Evolutionary conservation across 164 flowering plant species (phyloP), one percentile per base, ranked within the genome.

Genomic region (Chimonanthus praecox): DNA sequence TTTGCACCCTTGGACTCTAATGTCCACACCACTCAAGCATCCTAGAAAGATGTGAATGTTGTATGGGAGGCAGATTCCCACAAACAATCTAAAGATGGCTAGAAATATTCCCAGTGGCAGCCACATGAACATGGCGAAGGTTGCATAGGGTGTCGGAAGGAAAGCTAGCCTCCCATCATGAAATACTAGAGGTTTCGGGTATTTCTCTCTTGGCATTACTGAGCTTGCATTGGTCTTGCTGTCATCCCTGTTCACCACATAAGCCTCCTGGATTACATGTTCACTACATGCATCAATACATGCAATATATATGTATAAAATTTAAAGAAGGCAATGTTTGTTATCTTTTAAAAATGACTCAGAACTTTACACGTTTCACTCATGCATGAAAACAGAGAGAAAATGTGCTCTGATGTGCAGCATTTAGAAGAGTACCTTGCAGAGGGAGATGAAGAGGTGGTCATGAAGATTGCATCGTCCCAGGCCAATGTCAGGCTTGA

Each of bases 101-200:
- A 94, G 81, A 5, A 77, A 11, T 21, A 90, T 58, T 3, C 92
- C 98, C 3, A 87, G 4, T 2, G 98, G 98, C 16, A 94, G 84
- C 90, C 91, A 94, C 58, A 89, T 33, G 82, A 93, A 91, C 94
- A 91, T 90, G 69, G 77, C 9, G 0, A 89, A 82, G 71, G 90
- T 87, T 46, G 97, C 88, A 0, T 68, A 47, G 3, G 98, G 97
- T 3, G 97, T 91, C 0, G 98, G 98, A 4, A 87, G 71, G 76
- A 93, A 89, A 2, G 97, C 97, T 4, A 93, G 85, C 50, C 97
- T 85, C 6, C 98, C 98, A 80, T 93, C 98, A 74, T 93, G 98
- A 67, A 93, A 93, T 2, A 93, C 75, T 0, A 93, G 75, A 1
- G 94, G 94, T 70, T 89, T 93, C 48, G 94, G 97, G 78, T 91